Evolutionary conservation across 2,329 filamentous ascomycete species (phyloP), one percentile per base, ranked within the genome.

Genomic region (Ceratocystis ficicola): DNA sequence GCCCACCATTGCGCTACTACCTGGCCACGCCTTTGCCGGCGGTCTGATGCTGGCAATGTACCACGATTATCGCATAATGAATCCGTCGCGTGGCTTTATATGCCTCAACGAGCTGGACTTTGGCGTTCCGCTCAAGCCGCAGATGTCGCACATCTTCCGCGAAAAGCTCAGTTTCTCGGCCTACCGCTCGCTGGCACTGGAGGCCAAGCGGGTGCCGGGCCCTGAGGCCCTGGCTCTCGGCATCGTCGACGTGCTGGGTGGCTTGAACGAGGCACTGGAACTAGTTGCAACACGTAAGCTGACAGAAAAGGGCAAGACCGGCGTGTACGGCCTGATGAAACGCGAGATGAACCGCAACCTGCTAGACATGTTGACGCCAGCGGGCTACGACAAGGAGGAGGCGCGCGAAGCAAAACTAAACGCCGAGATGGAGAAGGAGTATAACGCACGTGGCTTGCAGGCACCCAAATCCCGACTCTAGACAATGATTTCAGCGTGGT

Each of bases 81-180:
- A 87, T 72, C 82, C 86, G 0, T 72, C 79, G 1, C 79, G 81
- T 22, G 90, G 89, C n/a, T 92, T 84, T 75, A 74, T 89, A 48
- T 93, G 89, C 75, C 77, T 94, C 70, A 93, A 93, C 74, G 89
- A 94, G 76, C 79, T 94, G 15, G 85, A 91, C 70, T 87, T 94
- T 68, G 89, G 89, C 63, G 86, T 86, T 1, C 83, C 86, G n/a
- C 81, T 94, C 44, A 82, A 85, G 69, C 81, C 88, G 2, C 80
- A 88, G 67, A 91, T 95, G 88, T 82, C 82, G 65, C 78, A 80
- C 62, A 83, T 94, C 69, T 93, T 94, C 77, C 80, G 88, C 15
- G 77, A 86, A 70, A 94, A 93, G 75, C 73, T 86, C 2, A 71
- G 80, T 0, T 74, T 79, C 7, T 74, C 79, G 0, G 79, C 80